Conservation (phyloP, 805 yeast species). For the Barnettozyma wickerhamii region DNA sequence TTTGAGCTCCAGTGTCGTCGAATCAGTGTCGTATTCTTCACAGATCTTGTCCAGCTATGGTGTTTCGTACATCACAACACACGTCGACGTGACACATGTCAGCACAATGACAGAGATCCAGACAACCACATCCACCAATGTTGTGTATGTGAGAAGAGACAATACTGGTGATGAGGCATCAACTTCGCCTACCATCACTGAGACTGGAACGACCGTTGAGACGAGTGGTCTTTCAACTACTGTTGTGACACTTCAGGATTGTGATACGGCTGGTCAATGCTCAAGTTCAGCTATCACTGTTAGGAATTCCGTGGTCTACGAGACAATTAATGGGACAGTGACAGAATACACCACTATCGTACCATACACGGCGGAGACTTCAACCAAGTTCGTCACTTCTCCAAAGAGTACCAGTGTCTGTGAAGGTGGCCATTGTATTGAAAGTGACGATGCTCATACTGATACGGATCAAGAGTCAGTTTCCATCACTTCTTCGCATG, state of each 20-base stretch:
- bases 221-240: too few relatives aligned
- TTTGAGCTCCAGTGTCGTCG: slow-evolving; percentile 17
- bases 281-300: slow-evolving; percentile 8
- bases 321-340: slow-evolving; percentile 1
- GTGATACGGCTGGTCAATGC: slow-evolving; percentile 1
- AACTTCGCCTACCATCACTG: too few relatives aligned
- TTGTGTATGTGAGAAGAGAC: slow-evolving; percentile 12
- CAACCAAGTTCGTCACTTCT: too few relatives aligned
- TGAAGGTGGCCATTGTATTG: too few relatives aligned
- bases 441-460: background rate
- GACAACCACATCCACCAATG: slow-evolving; percentile 21
- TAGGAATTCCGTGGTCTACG: slow-evolving; percentile 3
- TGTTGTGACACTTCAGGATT: too few relatives aligned
- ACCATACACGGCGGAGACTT: too few relatives aligned
- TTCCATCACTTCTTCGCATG: too few relatives aligned
- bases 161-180: slow-evolving; percentile 5
- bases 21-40: slow-evolving; percentile 18
- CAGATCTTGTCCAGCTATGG: slow-evolving; percentile 18
- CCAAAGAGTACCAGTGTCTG: too few relatives aligned
- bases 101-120: slow-evolving; percentile 18
- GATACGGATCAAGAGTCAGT: slow-evolving; percentile 5
- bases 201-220: too few relatives aligned
- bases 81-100: slow-evolving; percentile 19
- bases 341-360: slow-evolving; percentile 9
- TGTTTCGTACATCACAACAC: slow-evolving; percentile 19